Base-by-base conservation (phyloP, 1,284 basidiomycete genomes). In the Rhodotorula mucilaginosa region DNA sequence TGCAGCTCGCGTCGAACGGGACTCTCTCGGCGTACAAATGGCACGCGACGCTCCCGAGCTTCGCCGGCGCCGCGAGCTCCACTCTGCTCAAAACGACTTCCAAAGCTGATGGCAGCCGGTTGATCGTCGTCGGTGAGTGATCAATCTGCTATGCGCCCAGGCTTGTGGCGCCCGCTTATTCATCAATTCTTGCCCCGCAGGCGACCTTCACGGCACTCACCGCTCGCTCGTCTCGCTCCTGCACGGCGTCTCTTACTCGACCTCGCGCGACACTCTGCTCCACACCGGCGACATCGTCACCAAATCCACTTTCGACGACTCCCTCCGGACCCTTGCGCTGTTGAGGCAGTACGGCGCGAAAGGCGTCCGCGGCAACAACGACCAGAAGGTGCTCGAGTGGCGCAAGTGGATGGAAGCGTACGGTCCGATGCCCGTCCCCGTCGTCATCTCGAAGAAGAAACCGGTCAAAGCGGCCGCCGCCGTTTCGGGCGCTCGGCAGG, bases 331-430 rank as follows among this genome's bases (percentile, higher is more conserved):
- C 26, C 81, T 95, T 18, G 80, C 84, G 84, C 81, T 87, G 3
- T 64, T 74, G 21, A 66, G 76, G 7, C 78, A 81, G 16, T 80
- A 88, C 78, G 85, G 87, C 67, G 82, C 89, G 47, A 84, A 84
- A 44, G 92, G 91, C 23, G 91, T 95, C 7, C 87, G 93, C 56
- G 93, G 93, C 0, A 97, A 97, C 79, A 91, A 96, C 78, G 93
- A 97, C 82, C 91, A 96, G 78, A 85, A 86, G 74, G 87, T 93
- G 61, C 85, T 95, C 54, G 89, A 93, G 81, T 95, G 93, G 92
- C 85, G 88, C 51, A 83, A 85, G 3, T 97, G 92, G 92, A 85
- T 91, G 69, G 84, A 84, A 52, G 81, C 51, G 8, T 59, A 69
- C 60, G 70, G 72, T 2, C 61, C 64, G n/a, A 54, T 76, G 34